Conservation (phyloP, 345 rosid genomes). For the Eucalyptus cladocalyx region DNA sequence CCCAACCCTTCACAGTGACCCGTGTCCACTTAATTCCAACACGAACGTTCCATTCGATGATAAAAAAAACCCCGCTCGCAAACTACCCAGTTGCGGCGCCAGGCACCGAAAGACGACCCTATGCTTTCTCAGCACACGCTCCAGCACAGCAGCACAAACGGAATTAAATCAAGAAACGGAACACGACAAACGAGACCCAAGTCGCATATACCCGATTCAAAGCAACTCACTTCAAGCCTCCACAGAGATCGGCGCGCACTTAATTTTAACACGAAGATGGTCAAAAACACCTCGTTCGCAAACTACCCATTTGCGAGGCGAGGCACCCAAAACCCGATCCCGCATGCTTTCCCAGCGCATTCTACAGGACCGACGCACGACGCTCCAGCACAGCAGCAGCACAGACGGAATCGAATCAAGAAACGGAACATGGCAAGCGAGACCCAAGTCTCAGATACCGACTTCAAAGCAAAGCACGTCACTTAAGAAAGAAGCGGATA, state of each 20-base stretch:
- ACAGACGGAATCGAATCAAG: neutral
- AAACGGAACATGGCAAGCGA: neutral
- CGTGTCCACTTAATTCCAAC: neutral
- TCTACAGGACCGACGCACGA: neutral
- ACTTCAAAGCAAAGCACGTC: neutral
- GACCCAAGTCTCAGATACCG: neutral
- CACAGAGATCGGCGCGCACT: too few relatives aligned
- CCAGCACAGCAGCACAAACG: neutral
- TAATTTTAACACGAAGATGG: too few relatives aligned
- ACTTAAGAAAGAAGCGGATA: neutral
- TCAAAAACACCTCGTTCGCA: too few relatives aligned
- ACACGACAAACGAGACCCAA: neutral
- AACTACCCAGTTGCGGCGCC: neutral
- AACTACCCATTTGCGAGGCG: too few relatives aligned
- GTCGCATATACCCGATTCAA: neutral
- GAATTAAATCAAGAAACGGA: neutral
- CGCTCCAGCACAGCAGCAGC: neutral
- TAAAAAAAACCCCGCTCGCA: neutral
- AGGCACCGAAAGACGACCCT: neutral
- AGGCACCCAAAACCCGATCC: too few relatives aligned
- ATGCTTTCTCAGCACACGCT: neutral
- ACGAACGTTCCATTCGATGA: neutral
- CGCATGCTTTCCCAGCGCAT: accelerated
- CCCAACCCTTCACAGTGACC: neutral
- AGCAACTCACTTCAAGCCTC: neutral